These are phyloP conservation scores for Chalciporus chontae DNA, from an alignment of 768 basidiomycete species.

Conservation along the genomic window DNA sequence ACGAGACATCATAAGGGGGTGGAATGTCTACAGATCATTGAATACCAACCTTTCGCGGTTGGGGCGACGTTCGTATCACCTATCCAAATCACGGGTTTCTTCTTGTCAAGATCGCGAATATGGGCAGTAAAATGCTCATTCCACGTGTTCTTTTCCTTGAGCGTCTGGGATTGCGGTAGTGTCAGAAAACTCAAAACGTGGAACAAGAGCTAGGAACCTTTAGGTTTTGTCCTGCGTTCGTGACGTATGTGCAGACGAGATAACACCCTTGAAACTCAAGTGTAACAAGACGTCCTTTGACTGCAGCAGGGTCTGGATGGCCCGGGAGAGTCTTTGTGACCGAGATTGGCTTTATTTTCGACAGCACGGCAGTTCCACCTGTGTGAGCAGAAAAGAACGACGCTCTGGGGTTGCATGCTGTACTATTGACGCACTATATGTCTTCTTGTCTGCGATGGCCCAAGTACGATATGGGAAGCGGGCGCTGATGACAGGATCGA, in stretches of 20 bases:
- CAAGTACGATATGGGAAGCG: constrained; percentile 73
- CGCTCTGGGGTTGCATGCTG: no score
- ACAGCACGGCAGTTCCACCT: constrained; percentile 83
- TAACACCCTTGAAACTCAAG: constrained; percentile 74
- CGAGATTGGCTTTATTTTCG: constrained; percentile 68
- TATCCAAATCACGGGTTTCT: constrained; percentile 84
- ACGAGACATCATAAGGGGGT: not conserved
- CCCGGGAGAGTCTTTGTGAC: constrained; percentile 68
- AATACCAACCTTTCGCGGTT: constrained; percentile 54
- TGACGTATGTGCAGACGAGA: constrained; percentile 77
- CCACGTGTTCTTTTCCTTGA: constrained; percentile 77
- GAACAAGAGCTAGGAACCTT: constrained; percentile 47
- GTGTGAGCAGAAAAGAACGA: constrained; percentile 4
- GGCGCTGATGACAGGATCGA: constrained; percentile 50
- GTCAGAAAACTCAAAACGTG: not conserved
- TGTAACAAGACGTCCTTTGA: constrained; percentile 78
- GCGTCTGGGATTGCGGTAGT: constrained; percentile 44
- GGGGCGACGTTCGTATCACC: constrained; percentile 89
- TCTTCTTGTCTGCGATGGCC: constrained; percentile 76
- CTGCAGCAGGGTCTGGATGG: constrained; percentile 57
- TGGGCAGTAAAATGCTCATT: constrained; percentile 72
- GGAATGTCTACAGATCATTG: not conserved
- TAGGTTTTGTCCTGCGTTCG: constrained; percentile 74
- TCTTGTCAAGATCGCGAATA: constrained; percentile 66
- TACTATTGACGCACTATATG: constrained; percentile 53